Evolutionary conservation across 306 rosid species (phyloP).

Genomic region (Corylus avellana): DNA sequence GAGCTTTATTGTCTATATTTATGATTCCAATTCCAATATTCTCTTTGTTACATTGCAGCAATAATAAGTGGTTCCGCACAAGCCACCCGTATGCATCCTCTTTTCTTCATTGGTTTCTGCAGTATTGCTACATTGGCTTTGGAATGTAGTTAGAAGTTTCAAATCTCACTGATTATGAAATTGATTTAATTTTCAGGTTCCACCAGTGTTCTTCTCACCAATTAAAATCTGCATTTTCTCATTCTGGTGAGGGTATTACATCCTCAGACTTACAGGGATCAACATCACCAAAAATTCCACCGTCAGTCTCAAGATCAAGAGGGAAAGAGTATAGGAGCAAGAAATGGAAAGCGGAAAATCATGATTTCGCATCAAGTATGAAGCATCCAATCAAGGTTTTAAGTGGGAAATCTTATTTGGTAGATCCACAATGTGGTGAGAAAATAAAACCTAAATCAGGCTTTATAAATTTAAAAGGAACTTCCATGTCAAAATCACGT

Average conservation of each 20-base stretch:
- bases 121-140: neutral
- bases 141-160: neutral
- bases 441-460: conserved; percentile 43
- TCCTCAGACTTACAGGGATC: conserved; percentile 30
- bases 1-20: conserved; percentile 3
- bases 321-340: conserved; percentile 62
- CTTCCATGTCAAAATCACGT: conserved; percentile 33
- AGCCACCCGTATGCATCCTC: conserved; percentile 63
- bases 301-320: conserved; percentile 74
- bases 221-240: conserved; percentile 62
- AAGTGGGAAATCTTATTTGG: conserved; percentile 32
- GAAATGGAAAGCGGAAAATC: conserved; percentile 49
- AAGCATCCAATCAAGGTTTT: conserved; percentile 35
- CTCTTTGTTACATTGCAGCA: conserved; percentile 43
- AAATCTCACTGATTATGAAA: conserved; percentile 17
- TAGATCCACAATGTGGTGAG: conserved; percentile 32
- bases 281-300: conserved; percentile 56
- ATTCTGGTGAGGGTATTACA: conserved; percentile 36
- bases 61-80: conserved; percentile 63
- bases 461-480: conserved; percentile 30
- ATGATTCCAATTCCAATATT: neutral
- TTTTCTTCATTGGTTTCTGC: neutral
- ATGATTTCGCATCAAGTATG: conserved; percentile 40
- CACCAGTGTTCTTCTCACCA: conserved; percentile 64
- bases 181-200: conserved; percentile 56